These are phyloP conservation scores for Lojkania enalia DNA, from an alignment of 2,329 filamentous ascomycete species.

Conservation along the genomic window DNA sequence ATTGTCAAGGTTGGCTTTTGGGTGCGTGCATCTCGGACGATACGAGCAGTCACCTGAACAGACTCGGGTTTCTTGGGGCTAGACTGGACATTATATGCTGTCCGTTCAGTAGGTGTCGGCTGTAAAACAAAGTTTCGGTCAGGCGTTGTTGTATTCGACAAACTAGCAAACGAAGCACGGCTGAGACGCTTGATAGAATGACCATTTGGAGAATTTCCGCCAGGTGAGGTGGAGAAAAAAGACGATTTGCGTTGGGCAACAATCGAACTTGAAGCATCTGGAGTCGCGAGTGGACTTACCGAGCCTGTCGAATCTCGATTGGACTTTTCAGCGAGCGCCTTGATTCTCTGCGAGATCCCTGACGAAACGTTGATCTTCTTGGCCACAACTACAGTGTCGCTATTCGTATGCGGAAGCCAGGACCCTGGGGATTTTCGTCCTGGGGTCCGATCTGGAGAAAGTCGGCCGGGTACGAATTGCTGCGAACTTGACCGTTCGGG, in stretches of 20 bases:
- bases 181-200: constrained; percentile 34
- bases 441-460: constrained; percentile 31
- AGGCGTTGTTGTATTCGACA: constrained; percentile 33
- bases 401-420: constrained; percentile 31
- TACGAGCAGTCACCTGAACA: constrained; percentile 85
- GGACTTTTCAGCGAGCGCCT: constrained; percentile 80
- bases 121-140: constrained; percentile 28
- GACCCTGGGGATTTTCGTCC: constrained; percentile 36
- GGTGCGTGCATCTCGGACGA: constrained; percentile 65
- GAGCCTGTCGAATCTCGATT: constrained; percentile 50
- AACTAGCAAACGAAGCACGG: constrained; percentile 31
- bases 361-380: constrained; percentile 85
- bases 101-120: constrained; percentile 27
- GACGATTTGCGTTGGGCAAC: constrained; percentile 45
- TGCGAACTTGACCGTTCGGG: constrained; percentile 43
- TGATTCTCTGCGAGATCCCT: constrained; percentile 92
- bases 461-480: constrained; percentile 30
- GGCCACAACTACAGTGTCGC: constrained; percentile 45
- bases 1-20: constrained; percentile 37
- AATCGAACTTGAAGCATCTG: constrained; percentile 34
- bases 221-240: constrained; percentile 40
- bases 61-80: constrained; percentile 63
- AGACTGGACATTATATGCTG: constrained; percentile 48
- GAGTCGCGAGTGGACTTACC: constrained; percentile 27
- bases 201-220: constrained; percentile 31